Conservation (phyloP, 2,329 filamentous ascomycete species). For the Colletotrichum abscissum region DNA sequence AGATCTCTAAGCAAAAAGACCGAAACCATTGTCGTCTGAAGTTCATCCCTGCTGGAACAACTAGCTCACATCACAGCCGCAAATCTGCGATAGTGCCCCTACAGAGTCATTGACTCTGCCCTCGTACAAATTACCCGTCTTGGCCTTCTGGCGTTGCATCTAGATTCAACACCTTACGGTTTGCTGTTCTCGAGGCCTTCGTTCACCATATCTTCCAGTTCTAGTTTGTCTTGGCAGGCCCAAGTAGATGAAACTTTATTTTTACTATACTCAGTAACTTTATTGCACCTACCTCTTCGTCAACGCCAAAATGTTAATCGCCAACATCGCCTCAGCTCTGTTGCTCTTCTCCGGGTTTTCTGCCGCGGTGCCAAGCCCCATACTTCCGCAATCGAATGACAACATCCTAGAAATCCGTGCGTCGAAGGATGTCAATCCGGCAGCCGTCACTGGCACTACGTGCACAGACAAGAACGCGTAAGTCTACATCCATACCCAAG, state of each 20-base stretch:
- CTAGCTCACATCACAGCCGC: not conserved
- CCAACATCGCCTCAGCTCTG: not conserved
- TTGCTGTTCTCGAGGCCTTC: not conserved
- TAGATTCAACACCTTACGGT: not conserved
- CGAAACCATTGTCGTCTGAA: not conserved
- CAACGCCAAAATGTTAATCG: slow-evolving; percentile 11
- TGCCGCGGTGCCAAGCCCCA: not conserved
- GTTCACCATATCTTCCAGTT: not conserved
- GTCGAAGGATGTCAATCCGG: slow-evolving; percentile 13
- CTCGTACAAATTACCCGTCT: not conserved
- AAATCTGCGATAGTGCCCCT: not conserved
- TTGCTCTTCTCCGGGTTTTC: not conserved
- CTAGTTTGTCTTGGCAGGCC: not conserved
- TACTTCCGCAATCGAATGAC: not conserved
- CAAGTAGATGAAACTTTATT: not conserved
- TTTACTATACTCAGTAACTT: not conserved
- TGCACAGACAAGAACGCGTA: slow-evolving; percentile 14
- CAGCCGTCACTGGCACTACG: slow-evolving; percentile 19
- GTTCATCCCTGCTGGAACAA: not conserved
- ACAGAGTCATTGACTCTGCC: not conserved
- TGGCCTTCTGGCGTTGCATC: not conserved
- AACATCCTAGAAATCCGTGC: not conserved
- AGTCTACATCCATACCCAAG: not conserved
- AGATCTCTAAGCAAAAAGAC: not conserved
- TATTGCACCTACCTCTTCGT: too few relatives aligned